Conservation (phyloP, 2,329 filamentous ascomycete species). For the Cladobotryum mycophilum region DNA sequence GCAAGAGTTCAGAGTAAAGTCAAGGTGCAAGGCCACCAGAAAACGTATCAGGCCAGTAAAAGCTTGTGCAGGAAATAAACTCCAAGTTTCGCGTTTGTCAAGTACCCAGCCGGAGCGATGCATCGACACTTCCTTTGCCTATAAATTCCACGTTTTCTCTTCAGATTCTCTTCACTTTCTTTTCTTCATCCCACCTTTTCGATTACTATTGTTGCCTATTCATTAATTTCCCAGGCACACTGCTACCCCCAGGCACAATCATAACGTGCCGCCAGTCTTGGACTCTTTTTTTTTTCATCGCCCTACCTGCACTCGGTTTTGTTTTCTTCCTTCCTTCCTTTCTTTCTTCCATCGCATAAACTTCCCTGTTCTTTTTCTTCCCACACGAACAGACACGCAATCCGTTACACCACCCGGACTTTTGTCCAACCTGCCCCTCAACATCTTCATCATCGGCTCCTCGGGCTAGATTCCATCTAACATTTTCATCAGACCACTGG, state of each 20-base stretch:
- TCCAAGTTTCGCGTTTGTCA: too few species aligned
- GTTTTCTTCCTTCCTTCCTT: not conserved
- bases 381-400: too few species aligned
- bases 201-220: not conserved
- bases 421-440: too few species aligned
- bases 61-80: too few species aligned
- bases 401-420: too few species aligned
- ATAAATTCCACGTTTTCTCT: not conserved
- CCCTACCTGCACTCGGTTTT: not conserved
- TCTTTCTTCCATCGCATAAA: not conserved
- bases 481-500: not conserved
- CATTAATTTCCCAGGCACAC: not conserved
- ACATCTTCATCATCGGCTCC: too few species aligned
- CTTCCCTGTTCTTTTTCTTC: not conserved
- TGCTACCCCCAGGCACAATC: not conserved
- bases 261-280: not conserved
- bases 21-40: too few species aligned
- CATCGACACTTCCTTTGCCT: not conserved
- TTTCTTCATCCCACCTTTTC: not conserved
- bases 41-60: too few species aligned
- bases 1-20: not conserved
- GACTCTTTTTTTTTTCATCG: not conserved
- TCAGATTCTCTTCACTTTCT: not conserved
- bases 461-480: not conserved
- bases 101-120: not conserved